Percentiles rank a stretch among this genome's conserved stretches.
These are phyloP conservation scores for Cercospora canescens DNA, from an alignment of 2,329 filamentous ascomycete genomes.

Conservation along the genomic window DNA sequence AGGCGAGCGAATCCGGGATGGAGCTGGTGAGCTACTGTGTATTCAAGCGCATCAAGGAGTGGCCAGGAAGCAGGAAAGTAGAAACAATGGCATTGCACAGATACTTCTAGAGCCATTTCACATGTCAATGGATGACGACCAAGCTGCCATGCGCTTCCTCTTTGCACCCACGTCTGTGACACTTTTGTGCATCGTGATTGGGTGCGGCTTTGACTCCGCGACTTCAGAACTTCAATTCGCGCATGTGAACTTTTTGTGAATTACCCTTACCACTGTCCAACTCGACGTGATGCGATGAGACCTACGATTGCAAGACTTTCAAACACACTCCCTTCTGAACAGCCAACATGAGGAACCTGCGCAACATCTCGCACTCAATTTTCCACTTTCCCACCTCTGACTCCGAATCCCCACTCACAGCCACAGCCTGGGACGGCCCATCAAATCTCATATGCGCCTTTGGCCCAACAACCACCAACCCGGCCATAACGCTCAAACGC, in stretches of 20 bases:
- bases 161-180: background rate
- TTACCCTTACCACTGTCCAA: background rate
- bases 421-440: slow-evolving; percentile 81
- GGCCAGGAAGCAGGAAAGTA: background rate
- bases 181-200: slow-evolving; percentile 7
- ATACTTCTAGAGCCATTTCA: slow-evolving; percentile 8
- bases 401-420: slow-evolving; percentile 54
- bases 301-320: background rate
- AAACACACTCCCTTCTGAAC: background rate
- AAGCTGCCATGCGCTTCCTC: slow-evolving; percentile 3
- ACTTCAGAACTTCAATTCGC: slow-evolving; percentile 7
- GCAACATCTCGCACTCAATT: slow-evolving; percentile 70
- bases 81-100: slow-evolving; percentile 15
- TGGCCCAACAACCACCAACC: slow-evolving; percentile 68
- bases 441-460: slow-evolving; percentile 76
- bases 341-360: slow-evolving; percentile 77
- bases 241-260: slow-evolving; percentile 9
- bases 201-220: background rate
- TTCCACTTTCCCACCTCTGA: slow-evolving; percentile 58
- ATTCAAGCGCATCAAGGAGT: background rate
- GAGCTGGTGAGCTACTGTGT: background rate
- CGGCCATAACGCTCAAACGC: slow-evolving; percentile 71
- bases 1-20: slow-evolving; percentile 19
- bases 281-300: background rate
- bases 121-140: slow-evolving; percentile 9